Base-by-base conservation (phyloP, 139 green algal species). In the Yamagishiella unicocca region DNA sequence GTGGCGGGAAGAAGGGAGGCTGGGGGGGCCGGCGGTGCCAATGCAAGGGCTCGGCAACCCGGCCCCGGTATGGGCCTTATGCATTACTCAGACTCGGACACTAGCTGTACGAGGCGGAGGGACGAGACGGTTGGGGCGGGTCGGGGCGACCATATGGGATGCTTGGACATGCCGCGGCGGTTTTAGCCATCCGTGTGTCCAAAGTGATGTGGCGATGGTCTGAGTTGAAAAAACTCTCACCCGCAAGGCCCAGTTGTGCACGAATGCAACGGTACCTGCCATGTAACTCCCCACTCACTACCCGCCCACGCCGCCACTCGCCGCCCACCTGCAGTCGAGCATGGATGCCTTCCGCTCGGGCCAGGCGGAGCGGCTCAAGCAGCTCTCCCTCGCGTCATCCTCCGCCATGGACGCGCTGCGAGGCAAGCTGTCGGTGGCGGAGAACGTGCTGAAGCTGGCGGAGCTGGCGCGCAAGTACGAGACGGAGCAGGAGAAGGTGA, bases 381-480 rank as follows among this genome's bases (percentile, higher is more conserved):
- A 91, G 85, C 89, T 97, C 31, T 93, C 85, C 2, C 80, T 94
- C 25, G 82, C 76, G 37, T 90, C 82, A 82, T 91, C 90, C 35
- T 85, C 70, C 17, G 85, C 91, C 10, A 91, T 94, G 79, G 84
- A 95, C 9, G 31, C 42, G 10, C 58, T 85, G 24, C 38, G 31
- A 4, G 61, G 14, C 61, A 75, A 76, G 79, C 61, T 85, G 79
- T 40, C 29, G 17, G n/a, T 75, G 76, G 96, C 94, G 33, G 94
- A 96, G 78, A 92, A 92, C 45, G 94, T 98, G 19, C 85, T 98
- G 7, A 96, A 97, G 88, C 88, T 97, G 31, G 91, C 89, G 9
- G 93, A 97, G 89, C 93, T 98, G 58, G 95, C 92, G 76, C 89
- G 92, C 33, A 96, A 95, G 91, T 90, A 96, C 38, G 96, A 98